Evolutionary conservation across 768 basidiomycete genomes (phyloP), one percentile per base, ranked within the genome.

Genomic region (Collybiopsis luxurians): DNA sequence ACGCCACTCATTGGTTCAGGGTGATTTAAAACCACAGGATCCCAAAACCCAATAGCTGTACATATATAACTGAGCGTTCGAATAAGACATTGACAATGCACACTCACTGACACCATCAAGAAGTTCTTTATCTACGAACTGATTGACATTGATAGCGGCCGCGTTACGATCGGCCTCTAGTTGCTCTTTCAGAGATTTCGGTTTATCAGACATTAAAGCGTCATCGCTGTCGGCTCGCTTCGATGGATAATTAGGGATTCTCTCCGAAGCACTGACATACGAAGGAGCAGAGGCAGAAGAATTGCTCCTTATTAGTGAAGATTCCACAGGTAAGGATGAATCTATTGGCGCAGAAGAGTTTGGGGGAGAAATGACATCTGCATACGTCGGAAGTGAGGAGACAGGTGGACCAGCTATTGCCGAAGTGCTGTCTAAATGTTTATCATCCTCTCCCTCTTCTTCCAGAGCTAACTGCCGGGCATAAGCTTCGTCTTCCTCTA

Each of bases 11-110:
- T 81, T 1, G 79, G 77, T 12, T 67, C 53, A n/a, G 80, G 63
- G 31, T 72, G 67, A 0, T 74, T 63, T 9, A 79, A 75, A 53
- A 90, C 82, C 1, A 74, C 69, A 0, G 90, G 89, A 28, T 78
- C 69, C 44, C 69, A 67, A 63, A 90, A 91, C 2, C 87, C 87
- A 59, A 91, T 77, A 13, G 89, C 90, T 92, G 59, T 19, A 36
- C 58, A 31, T 26, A 17, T 10, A 24, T 4, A 62, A 17, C 21
- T 44, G 23, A 53, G 48, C 40, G 10, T 36, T 31, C 55, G 28
- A 50, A 48, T 31, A 50, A 28, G 40, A 46, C 12, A 27, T 15
- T 19, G 36, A 10, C 12, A 59, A 55, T 58, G 30, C 61, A 38
- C 39, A 85, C 89, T 67, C 64, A 90, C 89, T 83, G 61, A 90